A percentile compares a stretch with the other conserved stretches of the same genome.
phyloP scores from a whole-genome alignment of 495 filamentous ascomycete genomes.

The Trichoderma virens region DNA sequence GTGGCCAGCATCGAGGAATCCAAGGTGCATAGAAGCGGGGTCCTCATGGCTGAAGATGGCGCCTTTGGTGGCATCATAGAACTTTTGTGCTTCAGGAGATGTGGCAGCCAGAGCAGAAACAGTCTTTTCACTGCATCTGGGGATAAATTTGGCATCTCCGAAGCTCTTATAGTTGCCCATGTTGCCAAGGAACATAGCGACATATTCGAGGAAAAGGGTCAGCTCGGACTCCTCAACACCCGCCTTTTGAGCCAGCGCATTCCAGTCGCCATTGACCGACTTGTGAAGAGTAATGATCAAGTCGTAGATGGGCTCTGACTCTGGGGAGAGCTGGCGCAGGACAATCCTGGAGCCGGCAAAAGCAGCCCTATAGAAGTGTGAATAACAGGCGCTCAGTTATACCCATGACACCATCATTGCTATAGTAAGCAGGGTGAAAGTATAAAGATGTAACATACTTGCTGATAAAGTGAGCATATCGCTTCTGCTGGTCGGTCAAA shows the following conservation, averaged over 20 bases:
- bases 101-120: constrained; percentile 64
- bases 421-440: background rate
- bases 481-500: constrained; percentile 66
- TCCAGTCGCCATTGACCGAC: constrained; percentile 71
- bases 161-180: constrained; percentile 94
- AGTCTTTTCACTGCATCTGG: constrained; percentile 57
- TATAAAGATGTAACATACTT: constrained; percentile 42
- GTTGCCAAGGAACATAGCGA: constrained; percentile 84
- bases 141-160: constrained; percentile 91
- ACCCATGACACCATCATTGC: background rate
- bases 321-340: constrained; percentile 80
- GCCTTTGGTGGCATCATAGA: constrained; percentile 61
- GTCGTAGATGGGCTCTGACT: constrained; percentile 86
- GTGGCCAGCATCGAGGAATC: constrained; percentile 75
- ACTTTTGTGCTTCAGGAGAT: constrained; percentile 50
- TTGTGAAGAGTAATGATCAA: constrained; percentile 77
- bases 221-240: constrained; percentile 62
- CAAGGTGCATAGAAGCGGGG: constrained; percentile 70
- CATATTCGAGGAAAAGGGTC: constrained; percentile 74
- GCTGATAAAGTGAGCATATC: constrained; percentile 90
- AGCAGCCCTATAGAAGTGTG: constrained; percentile 53
- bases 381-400: background rate
- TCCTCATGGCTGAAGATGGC: constrained; percentile 66
- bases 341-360: constrained; percentile 80
- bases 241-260: constrained; percentile 57